Evolutionary conservation across 31 red algal genomes (phyloP).

Genomic region (Asparagopsis taxiformis): DNA sequence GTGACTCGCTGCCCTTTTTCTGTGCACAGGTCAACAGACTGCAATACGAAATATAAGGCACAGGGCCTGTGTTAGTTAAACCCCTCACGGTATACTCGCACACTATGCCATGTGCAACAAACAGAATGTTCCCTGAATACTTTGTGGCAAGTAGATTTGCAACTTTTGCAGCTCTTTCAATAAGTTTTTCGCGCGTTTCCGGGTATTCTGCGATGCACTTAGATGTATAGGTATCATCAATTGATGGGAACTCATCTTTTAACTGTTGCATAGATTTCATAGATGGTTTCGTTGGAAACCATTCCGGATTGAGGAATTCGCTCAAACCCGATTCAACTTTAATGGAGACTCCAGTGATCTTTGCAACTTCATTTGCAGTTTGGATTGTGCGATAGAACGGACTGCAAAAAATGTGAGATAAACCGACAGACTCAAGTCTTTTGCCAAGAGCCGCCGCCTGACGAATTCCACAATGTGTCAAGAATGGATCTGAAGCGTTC

Average conservation of each 20-base stretch:
- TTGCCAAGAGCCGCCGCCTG: constrained; percentile 68
- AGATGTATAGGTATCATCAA: constrained; percentile 25
- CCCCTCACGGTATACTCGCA: constrained; percentile 50
- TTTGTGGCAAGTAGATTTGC: constrained; percentile 21
- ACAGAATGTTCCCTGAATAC: constrained; percentile 31
- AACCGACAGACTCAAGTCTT: constrained; percentile 1
- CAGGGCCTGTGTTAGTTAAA: constrained; percentile 20
- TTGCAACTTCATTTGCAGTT: constrained; percentile 52
- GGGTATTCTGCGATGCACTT: constrained; percentile 18
- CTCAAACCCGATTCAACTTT: constrained; percentile 36
- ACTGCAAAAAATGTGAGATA: constrained; percentile 41
- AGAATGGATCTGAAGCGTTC: constrained; percentile 72
- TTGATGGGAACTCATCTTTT: constrained; percentile 19
- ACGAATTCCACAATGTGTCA: constrained; percentile 59
- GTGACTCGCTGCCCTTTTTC: not conserved
- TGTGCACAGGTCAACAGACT: constrained; percentile 29
- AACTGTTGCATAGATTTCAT: constrained; percentile 15
- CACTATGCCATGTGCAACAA: constrained; percentile 51
- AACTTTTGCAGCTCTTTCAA: constrained; percentile 6
- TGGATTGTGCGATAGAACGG: constrained; percentile 56
- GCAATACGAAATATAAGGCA: constrained; percentile 53
- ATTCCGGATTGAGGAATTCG: constrained; percentile 38
- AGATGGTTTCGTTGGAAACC: constrained; percentile 16
- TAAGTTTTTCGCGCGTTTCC: constrained; percentile 35
- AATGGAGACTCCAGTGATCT: constrained; percentile 33